Conservation (phyloP, 1,139 yeast genomes). For the Meyerozyma elateridarum region DNA sequence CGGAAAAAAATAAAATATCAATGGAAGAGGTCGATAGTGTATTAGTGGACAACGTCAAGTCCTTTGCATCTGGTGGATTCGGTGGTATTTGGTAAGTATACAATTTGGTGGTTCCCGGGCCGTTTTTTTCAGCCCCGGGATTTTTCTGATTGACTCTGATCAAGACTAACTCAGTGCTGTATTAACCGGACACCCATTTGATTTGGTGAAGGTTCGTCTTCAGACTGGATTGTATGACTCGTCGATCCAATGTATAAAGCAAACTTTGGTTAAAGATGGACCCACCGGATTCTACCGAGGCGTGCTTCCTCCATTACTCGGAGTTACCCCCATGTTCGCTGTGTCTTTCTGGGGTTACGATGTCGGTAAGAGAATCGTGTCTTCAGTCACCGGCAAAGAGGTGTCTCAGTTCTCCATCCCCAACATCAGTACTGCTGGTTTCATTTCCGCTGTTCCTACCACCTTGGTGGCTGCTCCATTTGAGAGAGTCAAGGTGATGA, state of each 20-base stretch:
- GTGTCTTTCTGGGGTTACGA: slow-evolving; percentile 99
- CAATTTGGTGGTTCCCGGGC: neutral
- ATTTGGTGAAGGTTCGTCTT: slow-evolving; percentile 83
- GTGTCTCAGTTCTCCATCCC: slow-evolving; percentile 50
- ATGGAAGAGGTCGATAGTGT: slow-evolving; percentile 50
- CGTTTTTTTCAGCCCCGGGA: neutral
- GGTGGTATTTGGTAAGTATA: slow-evolving; percentile 42
- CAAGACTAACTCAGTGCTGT: slow-evolving; percentile 52
- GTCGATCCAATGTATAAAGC: slow-evolving; percentile 62
- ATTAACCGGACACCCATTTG: slow-evolving; percentile 93
- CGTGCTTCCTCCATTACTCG: slow-evolving; percentile 82
- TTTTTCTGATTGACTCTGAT: slow-evolving; percentile 8
- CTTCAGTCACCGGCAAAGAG: slow-evolving; percentile 35
- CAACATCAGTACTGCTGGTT: slow-evolving; percentile 91
- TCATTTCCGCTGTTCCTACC: slow-evolving; percentile 90
- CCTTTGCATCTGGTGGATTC: slow-evolving; percentile 85
- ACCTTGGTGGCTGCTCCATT: slow-evolving; percentile 95
- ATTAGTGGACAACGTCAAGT: slow-evolving; percentile 55
- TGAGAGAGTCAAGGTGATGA: slow-evolving; percentile 90
- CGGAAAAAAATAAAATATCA: slow-evolving; percentile 3
- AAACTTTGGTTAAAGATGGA: slow-evolving; percentile 70
- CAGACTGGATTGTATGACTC: slow-evolving; percentile 69
- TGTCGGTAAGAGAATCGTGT: slow-evolving; percentile 75
- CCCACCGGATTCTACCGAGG: slow-evolving; percentile 79
- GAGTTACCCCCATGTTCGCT: slow-evolving; percentile 98